Evolutionary conservation across 2,329 filamentous ascomycete species (phyloP).

Genomic region (Parastagonospora nodorum): DNA sequence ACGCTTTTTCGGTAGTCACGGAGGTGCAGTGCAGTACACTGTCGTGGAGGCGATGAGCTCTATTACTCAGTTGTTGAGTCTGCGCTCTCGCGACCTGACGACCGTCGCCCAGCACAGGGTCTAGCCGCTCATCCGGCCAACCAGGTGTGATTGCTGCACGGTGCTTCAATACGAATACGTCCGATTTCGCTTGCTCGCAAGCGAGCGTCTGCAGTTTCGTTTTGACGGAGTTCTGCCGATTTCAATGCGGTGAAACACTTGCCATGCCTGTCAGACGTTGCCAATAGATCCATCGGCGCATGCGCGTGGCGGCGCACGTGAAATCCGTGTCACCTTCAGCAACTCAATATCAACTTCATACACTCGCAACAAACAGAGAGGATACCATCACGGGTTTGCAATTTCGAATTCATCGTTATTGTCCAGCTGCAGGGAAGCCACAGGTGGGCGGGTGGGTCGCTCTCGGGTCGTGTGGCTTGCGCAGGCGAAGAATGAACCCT

Average conservation of each 20-base stretch:
- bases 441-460: neutral
- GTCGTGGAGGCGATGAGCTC: too few relatives aligned
- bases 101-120: too few relatives aligned
- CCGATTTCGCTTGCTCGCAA: neutral
- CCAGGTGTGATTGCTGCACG: too few relatives aligned
- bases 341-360: neutral
- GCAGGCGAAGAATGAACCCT: slow-evolving; percentile 2
- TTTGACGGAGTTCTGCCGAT: slow-evolving; percentile 19
- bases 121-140: too few relatives aligned
- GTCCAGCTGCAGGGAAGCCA: neutral
- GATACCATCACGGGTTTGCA: too few relatives aligned
- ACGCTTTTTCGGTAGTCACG: too few relatives aligned
- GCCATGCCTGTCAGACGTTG: slow-evolving; percentile 17
- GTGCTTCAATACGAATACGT: too few relatives aligned
- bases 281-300: neutral
- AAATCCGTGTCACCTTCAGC: neutral
- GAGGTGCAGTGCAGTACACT: too few relatives aligned
- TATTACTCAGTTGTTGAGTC: too few relatives aligned
- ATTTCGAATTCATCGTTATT: too few relatives aligned
- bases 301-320: slow-evolving; percentile 10
- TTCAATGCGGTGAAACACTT: slow-evolving; percentile 30
- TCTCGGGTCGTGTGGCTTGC: neutral
- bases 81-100: too few relatives aligned
- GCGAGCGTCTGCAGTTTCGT: slow-evolving; percentile 22
- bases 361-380: too few relatives aligned